Evolutionary conservation across 1,284 basidiomycete species (phyloP).

Genomic region (Microbotryum saponariae): DNA sequence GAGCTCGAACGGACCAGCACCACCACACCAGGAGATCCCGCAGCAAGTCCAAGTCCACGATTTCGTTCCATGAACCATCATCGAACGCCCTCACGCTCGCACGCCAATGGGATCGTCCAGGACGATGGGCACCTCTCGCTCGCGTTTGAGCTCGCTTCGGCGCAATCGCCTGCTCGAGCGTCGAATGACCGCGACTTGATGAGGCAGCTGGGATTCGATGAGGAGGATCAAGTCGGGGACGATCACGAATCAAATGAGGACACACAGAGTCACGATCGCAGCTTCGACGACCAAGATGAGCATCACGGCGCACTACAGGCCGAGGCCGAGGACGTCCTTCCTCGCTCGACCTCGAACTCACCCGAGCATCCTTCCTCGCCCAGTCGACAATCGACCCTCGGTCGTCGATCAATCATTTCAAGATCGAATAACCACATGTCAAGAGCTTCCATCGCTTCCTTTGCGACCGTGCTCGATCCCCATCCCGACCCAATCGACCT

Average conservation of each 20-base stretch:
- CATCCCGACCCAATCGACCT: too few species aligned
- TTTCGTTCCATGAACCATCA: too few species aligned
- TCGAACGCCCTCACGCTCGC: too few species aligned
- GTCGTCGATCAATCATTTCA: neutral
- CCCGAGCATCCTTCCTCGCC: neutral
- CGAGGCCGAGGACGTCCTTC: neutral
- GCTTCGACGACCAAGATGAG: too few species aligned
- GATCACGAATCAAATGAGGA: neutral
- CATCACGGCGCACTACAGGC: neutral
- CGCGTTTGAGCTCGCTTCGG: conserved; percentile 24
- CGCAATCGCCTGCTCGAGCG: neutral
- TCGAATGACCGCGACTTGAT: conserved; percentile 9
- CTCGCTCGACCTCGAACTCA: neutral
- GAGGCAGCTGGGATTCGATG: conserved; percentile 20
- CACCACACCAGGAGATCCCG: neutral
- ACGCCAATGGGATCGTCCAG: too few species aligned
- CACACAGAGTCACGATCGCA: neutral
- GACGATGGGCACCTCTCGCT: conserved; percentile 3
- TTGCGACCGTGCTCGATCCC: neutral
- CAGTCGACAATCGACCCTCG: neutral
- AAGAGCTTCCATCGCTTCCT: neutral
- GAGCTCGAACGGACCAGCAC: too few species aligned
- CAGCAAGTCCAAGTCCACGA: neutral
- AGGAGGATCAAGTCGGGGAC: conserved; percentile 4
- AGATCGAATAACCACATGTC: neutral